Percentiles rank a stretch among this genome's conserved stretches.
Evolutionary conservation across 2,329 filamentous ascomycete species (phyloP).

Genomic region (Fusarium continuum): DNA sequence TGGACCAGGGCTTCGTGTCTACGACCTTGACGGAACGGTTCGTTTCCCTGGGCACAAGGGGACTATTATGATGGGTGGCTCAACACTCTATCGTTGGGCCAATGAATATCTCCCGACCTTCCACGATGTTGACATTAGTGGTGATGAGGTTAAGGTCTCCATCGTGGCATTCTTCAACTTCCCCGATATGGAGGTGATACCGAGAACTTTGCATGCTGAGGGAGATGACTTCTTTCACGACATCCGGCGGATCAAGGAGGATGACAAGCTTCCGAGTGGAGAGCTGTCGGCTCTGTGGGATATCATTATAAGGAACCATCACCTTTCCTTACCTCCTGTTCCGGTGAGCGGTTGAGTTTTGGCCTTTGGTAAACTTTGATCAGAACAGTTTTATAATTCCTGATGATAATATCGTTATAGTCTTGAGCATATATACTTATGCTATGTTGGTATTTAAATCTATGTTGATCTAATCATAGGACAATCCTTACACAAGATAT

Average conservation of each 20-base stretch:
- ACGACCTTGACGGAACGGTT: not conserved
- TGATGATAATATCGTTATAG: too few species aligned
- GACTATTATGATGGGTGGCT: conserved; percentile 15
- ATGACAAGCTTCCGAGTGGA: not conserved
- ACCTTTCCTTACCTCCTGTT: not conserved
- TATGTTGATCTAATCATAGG: too few species aligned
- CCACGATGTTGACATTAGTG: conserved; percentile 8
- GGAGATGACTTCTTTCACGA: not conserved
- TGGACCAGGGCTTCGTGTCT: not conserved
- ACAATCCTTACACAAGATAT: too few species aligned
- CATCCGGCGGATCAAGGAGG: not conserved
- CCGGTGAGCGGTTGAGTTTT: not conserved
- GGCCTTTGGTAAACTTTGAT: too few species aligned
- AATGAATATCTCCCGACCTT: conserved; percentile 5
- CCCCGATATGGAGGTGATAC: conserved; percentile 11
- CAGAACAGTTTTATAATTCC: too few species aligned
- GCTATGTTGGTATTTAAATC: too few species aligned
- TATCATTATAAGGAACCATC: not conserved
- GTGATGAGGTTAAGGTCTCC: conserved; percentile 1
- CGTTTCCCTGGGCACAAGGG: not conserved
- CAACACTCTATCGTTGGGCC: conserved; percentile 10
- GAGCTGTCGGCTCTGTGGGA: not conserved
- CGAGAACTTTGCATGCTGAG: not conserved
- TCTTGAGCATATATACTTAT: too few species aligned
- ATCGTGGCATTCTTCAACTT: conserved; percentile 27